Conservation (phyloP, 176 grass and related monocot species). For the Phyllostachys edulis region DNA sequence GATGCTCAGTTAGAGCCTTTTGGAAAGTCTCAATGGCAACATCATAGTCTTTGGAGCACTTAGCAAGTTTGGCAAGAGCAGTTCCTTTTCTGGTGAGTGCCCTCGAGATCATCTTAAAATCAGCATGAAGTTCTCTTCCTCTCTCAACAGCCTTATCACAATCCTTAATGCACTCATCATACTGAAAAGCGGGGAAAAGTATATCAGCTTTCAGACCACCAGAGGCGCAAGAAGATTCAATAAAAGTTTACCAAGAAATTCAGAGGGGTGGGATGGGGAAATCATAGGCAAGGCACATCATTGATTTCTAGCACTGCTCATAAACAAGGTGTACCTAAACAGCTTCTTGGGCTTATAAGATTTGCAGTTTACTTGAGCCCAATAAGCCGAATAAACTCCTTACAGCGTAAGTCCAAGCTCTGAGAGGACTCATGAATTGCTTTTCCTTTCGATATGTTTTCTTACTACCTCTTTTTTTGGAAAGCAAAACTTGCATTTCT, state of each 20-base stretch:
- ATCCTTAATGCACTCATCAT: conserved; percentile 92
- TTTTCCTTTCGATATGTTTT: too few species aligned
- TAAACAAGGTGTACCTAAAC: neutral
- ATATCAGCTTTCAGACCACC: neutral
- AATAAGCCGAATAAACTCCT: neutral
- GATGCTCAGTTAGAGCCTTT: conserved; percentile 94
- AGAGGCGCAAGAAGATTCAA: neutral
- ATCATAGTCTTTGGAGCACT: conserved; percentile 84
- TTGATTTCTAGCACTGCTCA: neutral
- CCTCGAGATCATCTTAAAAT: conserved; percentile 92
- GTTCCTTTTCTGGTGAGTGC: conserved; percentile 99
- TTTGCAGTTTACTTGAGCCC: neutral
- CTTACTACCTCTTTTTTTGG: too few species aligned
- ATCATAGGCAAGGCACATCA: neutral
- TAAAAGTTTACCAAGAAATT: neutral
- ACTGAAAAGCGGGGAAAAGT: conserved; percentile 31
- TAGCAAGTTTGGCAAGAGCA: conserved; percentile 75
- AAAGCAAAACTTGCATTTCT: too few species aligned
- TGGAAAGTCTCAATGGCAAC: conserved; percentile 83
- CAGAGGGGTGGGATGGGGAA: neutral
- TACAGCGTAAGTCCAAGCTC: neutral
- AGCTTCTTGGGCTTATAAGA: neutral
- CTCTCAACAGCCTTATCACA: conserved; percentile 95
- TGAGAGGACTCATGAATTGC: neutral
- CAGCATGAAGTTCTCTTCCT: conserved; percentile 89